A percentile compares a stretch with the other conserved stretches of the same genome.
phyloP scores from a whole-genome alignment of 176 grass and related monocot species.

The Elaeis guineensis region DNA sequence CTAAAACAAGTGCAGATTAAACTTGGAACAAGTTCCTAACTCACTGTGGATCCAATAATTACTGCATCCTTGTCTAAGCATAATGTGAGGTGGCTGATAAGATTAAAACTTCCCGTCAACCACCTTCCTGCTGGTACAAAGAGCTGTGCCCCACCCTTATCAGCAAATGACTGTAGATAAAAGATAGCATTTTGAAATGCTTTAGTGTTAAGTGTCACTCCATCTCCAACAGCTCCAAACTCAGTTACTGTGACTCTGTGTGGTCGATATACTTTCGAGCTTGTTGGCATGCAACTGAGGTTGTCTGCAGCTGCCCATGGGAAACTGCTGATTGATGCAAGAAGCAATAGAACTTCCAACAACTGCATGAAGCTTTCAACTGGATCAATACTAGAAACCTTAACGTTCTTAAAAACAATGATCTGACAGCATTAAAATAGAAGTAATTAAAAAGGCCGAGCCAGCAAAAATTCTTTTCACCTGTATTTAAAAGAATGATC shows the following conservation, averaged over 20 bases:
- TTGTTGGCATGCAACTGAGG: conserved; percentile 65
- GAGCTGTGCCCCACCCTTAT: conserved; percentile 84
- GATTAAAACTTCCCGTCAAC: conserved; percentile 88
- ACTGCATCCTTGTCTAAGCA: conserved; percentile 82
- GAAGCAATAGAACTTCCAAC: conserved; percentile 39
- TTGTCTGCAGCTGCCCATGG: conserved; percentile 25
- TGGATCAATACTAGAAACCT: no score
- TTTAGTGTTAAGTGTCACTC: conserved; percentile 82
- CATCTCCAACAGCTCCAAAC: conserved; percentile 86
- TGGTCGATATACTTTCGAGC: conserved; percentile 53
- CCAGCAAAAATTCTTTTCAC: no score
- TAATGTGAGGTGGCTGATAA: conserved; percentile 91
- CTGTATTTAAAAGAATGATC: no score
- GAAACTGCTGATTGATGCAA: conserved; percentile 22
- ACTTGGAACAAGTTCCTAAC: not conserved
- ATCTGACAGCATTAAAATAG: no score
- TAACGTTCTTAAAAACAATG: no score
- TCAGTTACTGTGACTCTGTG: conserved; percentile 94
- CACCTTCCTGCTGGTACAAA: conserved; percentile 95
- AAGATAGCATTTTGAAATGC: conserved; percentile 97
- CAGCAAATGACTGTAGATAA: conserved; percentile 93
- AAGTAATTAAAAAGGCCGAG: no score
- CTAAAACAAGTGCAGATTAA: no score
- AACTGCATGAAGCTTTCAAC: conserved; percentile 33
- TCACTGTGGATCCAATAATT: conserved; percentile 86